Base-by-base conservation (phyloP, 176 grass and related monocot genomes). In the barley (Hordeum vulgare) region DNA sequence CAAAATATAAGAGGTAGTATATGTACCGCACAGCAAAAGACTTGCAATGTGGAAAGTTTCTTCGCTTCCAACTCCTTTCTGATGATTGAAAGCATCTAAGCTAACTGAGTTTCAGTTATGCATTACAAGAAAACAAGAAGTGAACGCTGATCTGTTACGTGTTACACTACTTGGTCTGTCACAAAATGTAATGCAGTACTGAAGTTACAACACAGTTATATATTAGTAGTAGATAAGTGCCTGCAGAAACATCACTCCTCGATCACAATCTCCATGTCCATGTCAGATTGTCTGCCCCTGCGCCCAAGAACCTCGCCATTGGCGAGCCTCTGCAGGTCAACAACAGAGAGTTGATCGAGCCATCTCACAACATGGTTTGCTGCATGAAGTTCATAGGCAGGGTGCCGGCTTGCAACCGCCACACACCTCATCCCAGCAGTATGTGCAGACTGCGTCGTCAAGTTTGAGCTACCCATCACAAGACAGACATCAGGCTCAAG, bases 291-390 rank as follows among this genome's bases (percentile, higher is more conserved):
- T 74, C 82, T 65, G 23, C 90, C 85, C 74, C 85, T 80, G 75
- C 26, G 29, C 53, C 90, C 85, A 85, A 90, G 79, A 73, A 61
- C 53, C 44, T 94, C 74, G 3, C 90, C 92, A 69, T 35, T 37
- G 39, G 77, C 84, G 75, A 92, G 72, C 57, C 63, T 71, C 66
- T 87, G 77, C 73, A 97, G 71, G 66, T 92, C 89, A 82, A 54
- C 71, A 75, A 94, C 33, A 27, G 92, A 92, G n/a, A 97, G 88
- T 64, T 97, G 72, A 85, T 97, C 85, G 64, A 97, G 89, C 85
- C 85, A 94, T 87, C 90, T 94, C 56, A 97, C 92, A 80, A 92
- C 92, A 86, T 92, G 88, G 64, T 88, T 86, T 75, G 92, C 94
- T 49, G 86, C 54, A 39, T 80, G 80, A 47, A 97, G 92, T 67